phyloP scores from a whole-genome alignment of 345 rosid genomes.

The Hirschfeldia incana region DNA sequence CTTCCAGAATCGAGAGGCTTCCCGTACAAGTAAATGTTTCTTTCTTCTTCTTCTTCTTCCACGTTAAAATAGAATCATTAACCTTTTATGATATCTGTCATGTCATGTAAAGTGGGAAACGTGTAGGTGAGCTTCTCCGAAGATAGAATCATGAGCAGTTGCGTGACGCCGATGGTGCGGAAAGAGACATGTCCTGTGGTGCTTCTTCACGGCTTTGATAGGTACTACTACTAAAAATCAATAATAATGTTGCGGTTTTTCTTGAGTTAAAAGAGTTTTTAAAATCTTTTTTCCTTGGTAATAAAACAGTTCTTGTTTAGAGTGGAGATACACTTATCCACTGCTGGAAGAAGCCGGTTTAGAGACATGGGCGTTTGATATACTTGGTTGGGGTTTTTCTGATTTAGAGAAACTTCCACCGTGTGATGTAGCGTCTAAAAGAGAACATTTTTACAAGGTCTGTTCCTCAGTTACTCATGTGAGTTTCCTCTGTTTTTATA shows the following conservation, averaged over 20 bases:
- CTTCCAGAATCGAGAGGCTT: conserved; percentile 65
- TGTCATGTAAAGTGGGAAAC: conserved; percentile 5
- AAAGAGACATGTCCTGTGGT: conserved; percentile 62
- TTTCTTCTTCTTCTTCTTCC: neutral
- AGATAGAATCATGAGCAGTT: conserved; percentile 68
- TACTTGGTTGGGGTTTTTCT: conserved; percentile 98
- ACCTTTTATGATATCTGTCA: neutral
- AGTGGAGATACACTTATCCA: conserved; percentile 86
- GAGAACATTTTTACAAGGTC: conserved; percentile 84
- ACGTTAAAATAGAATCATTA: neutral
- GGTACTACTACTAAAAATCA: conserved; percentile 43
- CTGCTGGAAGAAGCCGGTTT: conserved; percentile 88
- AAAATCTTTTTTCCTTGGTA: conserved; percentile 28
- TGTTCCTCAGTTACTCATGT: neutral
- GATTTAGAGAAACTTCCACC: conserved; percentile 71
- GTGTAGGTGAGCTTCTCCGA: conserved; percentile 60
- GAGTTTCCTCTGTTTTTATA: neutral
- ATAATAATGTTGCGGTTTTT: neutral
- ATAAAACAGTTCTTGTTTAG: conserved; percentile 80
- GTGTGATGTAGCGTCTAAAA: conserved; percentile 68
- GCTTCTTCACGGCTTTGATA: conserved; percentile 94
- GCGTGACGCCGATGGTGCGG: conserved; percentile 62
- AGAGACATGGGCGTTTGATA: conserved; percentile 83
- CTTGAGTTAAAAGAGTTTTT: conserved; percentile 4
- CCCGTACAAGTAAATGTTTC: conserved; percentile 45